phyloP scores from a whole-genome alignment of 169 alveolate species.

The Plasmodium cynomolgi region DNA sequence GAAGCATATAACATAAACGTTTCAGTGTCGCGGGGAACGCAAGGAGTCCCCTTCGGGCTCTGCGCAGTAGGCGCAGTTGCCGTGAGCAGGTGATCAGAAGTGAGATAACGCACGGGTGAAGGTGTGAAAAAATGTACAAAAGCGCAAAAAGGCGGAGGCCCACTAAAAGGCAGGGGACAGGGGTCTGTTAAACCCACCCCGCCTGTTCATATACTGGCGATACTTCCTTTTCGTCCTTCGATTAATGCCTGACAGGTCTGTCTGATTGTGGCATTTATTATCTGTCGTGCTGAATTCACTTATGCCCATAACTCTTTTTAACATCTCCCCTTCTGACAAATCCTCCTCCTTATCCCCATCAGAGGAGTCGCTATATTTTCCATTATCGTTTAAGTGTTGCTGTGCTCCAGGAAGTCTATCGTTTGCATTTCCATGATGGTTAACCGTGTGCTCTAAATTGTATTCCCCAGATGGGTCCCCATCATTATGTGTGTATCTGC shows the following conservation, averaged over 20 bases:
- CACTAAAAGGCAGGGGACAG: slow-evolving; percentile 88
- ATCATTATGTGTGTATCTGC: neutral
- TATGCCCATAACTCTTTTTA: slow-evolving; percentile 87
- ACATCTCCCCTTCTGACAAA: slow-evolving; percentile 81
- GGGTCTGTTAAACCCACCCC: slow-evolving; percentile 95
- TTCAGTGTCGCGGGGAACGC: neutral
- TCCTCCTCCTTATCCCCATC: slow-evolving; percentile 33
- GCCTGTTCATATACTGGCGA: slow-evolving; percentile 94
- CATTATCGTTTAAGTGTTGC: neutral
- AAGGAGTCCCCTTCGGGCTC: neutral
- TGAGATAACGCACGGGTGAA: neutral
- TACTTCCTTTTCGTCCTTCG: slow-evolving; percentile 90
- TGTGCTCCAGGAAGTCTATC: neutral
- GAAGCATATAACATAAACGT: neutral
- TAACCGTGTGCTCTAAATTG: neutral
- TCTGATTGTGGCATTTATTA: slow-evolving; percentile 85
- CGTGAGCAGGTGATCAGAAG: neutral
- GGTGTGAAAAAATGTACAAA: neutral
- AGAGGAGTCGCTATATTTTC: neutral
- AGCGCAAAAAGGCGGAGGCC: neutral
- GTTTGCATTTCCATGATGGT: neutral
- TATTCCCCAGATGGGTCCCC: neutral
- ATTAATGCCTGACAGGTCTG: slow-evolving; percentile 89
- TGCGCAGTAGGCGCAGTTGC: neutral
- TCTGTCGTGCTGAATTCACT: slow-evolving; percentile 85